phyloP scores from a whole-genome alignment of 2,329 filamentous ascomycete genomes.

The Stenocarpella maydis region DNA sequence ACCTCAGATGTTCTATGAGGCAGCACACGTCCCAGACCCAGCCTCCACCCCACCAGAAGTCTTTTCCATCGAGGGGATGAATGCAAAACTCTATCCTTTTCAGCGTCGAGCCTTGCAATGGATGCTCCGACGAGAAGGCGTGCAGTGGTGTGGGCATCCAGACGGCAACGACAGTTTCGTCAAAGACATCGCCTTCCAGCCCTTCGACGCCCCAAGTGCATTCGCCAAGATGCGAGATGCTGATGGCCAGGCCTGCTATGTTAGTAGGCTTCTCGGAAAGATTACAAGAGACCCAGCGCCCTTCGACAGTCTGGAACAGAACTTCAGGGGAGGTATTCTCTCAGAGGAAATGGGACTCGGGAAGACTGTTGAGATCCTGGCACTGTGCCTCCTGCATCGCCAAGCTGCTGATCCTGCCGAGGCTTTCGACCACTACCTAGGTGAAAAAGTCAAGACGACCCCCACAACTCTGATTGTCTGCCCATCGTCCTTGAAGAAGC shows the following conservation, averaged over 20 bases:
- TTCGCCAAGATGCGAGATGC: constrained; percentile 56
- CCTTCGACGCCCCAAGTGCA: constrained; percentile 48
- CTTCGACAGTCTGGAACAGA: constrained; percentile 52
- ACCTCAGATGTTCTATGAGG: constrained; percentile 72
- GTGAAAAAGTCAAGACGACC: constrained; percentile 55
- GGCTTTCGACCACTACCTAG: constrained; percentile 50
- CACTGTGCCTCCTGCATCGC: constrained; percentile 71
- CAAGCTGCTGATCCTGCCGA: constrained; percentile 43
- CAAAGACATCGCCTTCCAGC: constrained; percentile 37
- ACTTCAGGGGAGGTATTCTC: constrained; percentile 70
- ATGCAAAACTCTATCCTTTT: constrained; percentile 71
- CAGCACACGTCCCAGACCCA: constrained; percentile 68
- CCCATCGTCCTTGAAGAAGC: constrained; percentile 62
- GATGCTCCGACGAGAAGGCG: constrained; percentile 73
- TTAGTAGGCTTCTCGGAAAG: constrained; percentile 69
- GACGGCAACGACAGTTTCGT: constrained; percentile 39
- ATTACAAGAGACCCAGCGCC: constrained; percentile 58
- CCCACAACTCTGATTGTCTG: constrained; percentile 69
- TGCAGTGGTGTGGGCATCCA: constrained; percentile 51
- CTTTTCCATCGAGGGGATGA: constrained; percentile 54
- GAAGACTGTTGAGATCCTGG: constrained; percentile 80
- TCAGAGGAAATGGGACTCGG: constrained; percentile 86
- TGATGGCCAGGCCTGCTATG: constrained; percentile 47
- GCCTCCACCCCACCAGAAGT: constrained; percentile 48
- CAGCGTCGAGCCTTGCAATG: constrained; percentile 76